phyloP scores from a whole-genome alignment of 192 early-diverging fungal species.

The Funneliformis geosporum region DNA sequence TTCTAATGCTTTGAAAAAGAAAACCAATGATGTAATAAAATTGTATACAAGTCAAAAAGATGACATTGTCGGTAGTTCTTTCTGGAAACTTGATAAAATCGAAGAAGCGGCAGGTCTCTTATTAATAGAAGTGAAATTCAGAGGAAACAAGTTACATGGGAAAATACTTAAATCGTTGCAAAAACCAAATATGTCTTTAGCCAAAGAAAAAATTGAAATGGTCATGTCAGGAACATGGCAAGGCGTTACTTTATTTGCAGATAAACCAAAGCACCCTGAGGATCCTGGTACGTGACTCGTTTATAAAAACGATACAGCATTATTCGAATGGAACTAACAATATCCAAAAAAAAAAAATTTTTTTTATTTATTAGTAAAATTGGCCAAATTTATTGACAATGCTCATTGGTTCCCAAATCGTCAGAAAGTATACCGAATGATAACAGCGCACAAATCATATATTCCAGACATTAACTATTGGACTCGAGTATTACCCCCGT shows the following conservation, averaged over 20 bases:
- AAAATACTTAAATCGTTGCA: constrained; percentile 36
- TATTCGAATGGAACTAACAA: not conserved
- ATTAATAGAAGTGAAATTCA: constrained; percentile 31
- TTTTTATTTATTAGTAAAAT: not conserved
- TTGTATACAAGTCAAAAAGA: constrained; percentile 28
- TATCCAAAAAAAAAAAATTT: no score
- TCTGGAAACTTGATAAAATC: constrained; percentile 26
- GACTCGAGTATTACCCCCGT: not conserved
- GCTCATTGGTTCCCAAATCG: constrained; percentile 38
- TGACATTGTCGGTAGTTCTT: constrained; percentile 28
- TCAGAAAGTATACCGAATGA: constrained; percentile 31
- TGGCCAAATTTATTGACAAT: constrained; percentile 14
- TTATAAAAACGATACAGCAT: no score
- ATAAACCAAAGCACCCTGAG: constrained; percentile 25
- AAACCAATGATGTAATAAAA: constrained; percentile 28
- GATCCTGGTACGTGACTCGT: not conserved
- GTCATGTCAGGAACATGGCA: constrained; percentile 33
- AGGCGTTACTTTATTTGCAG: constrained; percentile 39
- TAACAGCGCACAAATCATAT: constrained; percentile 10
- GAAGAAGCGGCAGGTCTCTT: constrained; percentile 43
- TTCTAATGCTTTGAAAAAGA: constrained; percentile 27
- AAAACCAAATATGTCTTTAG: constrained; percentile 24
- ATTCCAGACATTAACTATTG: constrained; percentile 21
- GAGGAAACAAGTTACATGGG: constrained; percentile 33
- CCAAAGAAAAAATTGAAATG: constrained; percentile 44